Evolutionary conservation across 1,139 yeast species (phyloP), one percentile per base, ranked within the genome.

Genomic region (Candida glucosophila): DNA sequence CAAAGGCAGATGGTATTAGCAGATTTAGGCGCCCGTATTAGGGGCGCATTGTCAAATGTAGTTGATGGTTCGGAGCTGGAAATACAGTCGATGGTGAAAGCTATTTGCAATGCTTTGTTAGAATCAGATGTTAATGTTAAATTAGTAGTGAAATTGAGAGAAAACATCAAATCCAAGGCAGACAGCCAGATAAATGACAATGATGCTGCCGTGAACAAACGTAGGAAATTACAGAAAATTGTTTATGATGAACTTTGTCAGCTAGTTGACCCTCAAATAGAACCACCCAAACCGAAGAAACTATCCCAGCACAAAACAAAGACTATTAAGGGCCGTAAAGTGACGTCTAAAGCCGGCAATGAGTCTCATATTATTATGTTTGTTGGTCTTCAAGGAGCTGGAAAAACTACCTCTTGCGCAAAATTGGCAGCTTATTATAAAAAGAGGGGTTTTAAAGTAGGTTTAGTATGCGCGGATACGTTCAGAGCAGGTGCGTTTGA

Each of bases 401-500:
- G 98, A 70, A 90, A 90, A 52, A 90, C 98, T 15, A 90, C 98
- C 0, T 77, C 96, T 2, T 88, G 97, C 73, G 90, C 98, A 1
- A 90, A 90, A 52, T 65, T 90, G 41, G 98, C 98, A 0, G 93
- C 85, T 1, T 88, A 83, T 53, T 92, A 90, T 50, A 90, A 88
- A 47, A 75, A 90, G 50, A 67, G 97, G 48, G 96, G 96, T 1
- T 85, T 77, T 56, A 86, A 85, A 49, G 95, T 86, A 23, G 98
- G 98, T 27, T 63, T 90, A 44, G 97, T 90, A 15, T 92, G 98
- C 73, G 98, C 98, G 3, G 98, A 90, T 65, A 90, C 98, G 20
- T 90, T 90, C 65, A 77, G 98, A 67, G 98, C 98, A 18, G 98
- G 98, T 67, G 98, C 98, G 2, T 90, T 90, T 62, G 98, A 90